Conservation (phyloP, 768 basidiomycete genomes). For the Mycena metata region DNA sequence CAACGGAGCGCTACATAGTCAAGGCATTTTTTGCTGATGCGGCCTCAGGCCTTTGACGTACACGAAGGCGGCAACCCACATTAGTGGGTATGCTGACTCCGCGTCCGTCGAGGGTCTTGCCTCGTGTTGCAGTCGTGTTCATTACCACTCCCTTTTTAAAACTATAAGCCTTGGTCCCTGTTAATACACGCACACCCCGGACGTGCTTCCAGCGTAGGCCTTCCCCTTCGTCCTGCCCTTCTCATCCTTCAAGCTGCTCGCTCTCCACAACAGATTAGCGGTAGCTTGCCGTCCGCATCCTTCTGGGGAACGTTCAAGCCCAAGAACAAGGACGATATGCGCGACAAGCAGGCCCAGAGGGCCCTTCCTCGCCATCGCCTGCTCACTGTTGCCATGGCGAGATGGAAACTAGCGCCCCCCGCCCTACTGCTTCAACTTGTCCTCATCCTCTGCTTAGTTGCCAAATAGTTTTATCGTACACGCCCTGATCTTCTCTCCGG, state of each 20-base stretch:
- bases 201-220: slow-evolving; percentile 86
- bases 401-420: slow-evolving; percentile 76
- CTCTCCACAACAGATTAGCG: slow-evolving; percentile 70
- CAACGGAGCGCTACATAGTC: no score
- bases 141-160: slow-evolving; percentile 44
- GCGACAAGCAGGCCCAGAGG: slow-evolving; percentile 69
- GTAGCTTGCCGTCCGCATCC: slow-evolving; percentile 66
- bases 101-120: no score
- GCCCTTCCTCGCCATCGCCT: slow-evolving; percentile 80
- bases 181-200: slow-evolving; percentile 43
- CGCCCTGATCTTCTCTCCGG: slow-evolving; percentile 14
- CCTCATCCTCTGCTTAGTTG: slow-evolving; percentile 59
- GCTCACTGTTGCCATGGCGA: slow-evolving; percentile 85
- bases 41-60: no score
- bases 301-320: slow-evolving; percentile 81
- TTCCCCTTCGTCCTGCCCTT: slow-evolving; percentile 42
- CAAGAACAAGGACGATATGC: slow-evolving; percentile 79
- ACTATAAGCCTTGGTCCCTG: slow-evolving; percentile 45
- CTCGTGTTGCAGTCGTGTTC: slow-evolving; percentile 72
- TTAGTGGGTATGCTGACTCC: no score
- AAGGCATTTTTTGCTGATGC: no score
- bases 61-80: no score
- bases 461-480: slow-evolving; percentile 76
- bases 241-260: slow-evolving; percentile 50
- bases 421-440: slow-evolving; percentile 26